These are phyloP conservation scores for Steccherinum ochraceum DNA, from an alignment of 768 basidiomycete genomes.

Conservation along the genomic window DNA sequence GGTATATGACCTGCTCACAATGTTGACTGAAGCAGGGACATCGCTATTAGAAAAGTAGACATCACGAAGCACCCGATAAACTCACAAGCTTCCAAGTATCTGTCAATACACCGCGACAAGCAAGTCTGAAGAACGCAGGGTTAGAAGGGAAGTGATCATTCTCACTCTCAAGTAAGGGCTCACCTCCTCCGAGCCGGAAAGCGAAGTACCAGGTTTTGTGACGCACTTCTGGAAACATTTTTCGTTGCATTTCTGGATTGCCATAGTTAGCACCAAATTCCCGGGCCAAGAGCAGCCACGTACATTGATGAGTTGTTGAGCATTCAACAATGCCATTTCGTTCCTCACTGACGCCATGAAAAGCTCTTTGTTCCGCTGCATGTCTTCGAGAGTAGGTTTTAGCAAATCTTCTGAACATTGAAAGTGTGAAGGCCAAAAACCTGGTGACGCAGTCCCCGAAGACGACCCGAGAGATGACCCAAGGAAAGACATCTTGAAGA, in stretches of 20 bases:
- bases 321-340: slow-evolving; percentile 69
- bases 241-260: slow-evolving; percentile 64
- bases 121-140: slow-evolving; percentile 48
- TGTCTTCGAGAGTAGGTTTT: slow-evolving; percentile 22
- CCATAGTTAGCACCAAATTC: not conserved
- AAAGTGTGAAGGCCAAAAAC: not conserved
- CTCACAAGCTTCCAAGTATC: slow-evolving; percentile 84
- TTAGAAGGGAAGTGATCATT: not conserved
- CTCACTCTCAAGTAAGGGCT: slow-evolving; percentile 3
- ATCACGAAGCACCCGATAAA: slow-evolving; percentile 11
- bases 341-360: slow-evolving; percentile 58
- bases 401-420: not conserved
- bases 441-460: not conserved
- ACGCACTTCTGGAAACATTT: slow-evolving; percentile 76
- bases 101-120: slow-evolving; percentile 67
- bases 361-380: slow-evolving; percentile 32
- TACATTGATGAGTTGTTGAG: slow-evolving; percentile 79
- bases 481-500: not conserved
- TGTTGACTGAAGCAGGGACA: slow-evolving; percentile 50
- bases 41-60: not conserved
- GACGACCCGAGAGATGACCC: not conserved
- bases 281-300: slow-evolving; percentile 12
- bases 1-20: slow-evolving; percentile 67
- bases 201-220: slow-evolving; percentile 62
- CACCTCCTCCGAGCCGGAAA: slow-evolving; percentile 72